phyloP scores from a whole-genome alignment of 345 rosid species.

The thale cress (Arabidopsis thaliana) region TAIR10.1 NC_003071.7:18049501-18050000 shows the following conservation, averaged over 20 bases:
- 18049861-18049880: neutral
- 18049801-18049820: neutral
- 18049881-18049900: neutral
- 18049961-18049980: constrained; percentile 45
- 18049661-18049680: constrained; percentile 53
- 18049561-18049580: constrained; percentile 21
- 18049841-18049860: neutral
- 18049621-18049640: constrained; percentile 49
- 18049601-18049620: constrained; percentile 53
- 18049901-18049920: neutral
- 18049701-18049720: constrained; percentile 41
- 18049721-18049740: neutral
- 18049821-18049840: too few relatives aligned
- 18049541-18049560: neutral
- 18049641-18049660: constrained; percentile 45
- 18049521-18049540: constrained; percentile 49
- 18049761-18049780: neutral
- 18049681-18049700: constrained; percentile 51
- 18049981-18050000: constrained; percentile 52
- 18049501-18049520: constrained; percentile 60
- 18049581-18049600: constrained; percentile 24
- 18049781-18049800: neutral
- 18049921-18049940: neutral
- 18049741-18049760: neutral
- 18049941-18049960: constrained; percentile 43